phyloP scores from a whole-genome alignment of 257 asterid species.

The Ocimum tenuiflorum region DNA sequence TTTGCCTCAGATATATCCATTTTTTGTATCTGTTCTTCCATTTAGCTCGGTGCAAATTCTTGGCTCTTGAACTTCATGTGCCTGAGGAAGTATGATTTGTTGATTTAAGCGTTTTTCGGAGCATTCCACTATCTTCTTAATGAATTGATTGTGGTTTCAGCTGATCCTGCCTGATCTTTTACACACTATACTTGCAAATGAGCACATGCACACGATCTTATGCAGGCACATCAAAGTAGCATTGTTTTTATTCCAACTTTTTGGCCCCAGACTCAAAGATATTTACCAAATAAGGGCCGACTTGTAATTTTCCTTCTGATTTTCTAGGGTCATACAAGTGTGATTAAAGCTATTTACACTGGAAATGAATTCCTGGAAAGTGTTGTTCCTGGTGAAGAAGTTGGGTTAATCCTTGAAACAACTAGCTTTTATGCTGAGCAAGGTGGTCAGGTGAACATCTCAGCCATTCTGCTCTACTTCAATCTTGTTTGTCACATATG shows the following conservation, averaged over 20 bases:
- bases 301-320: conserved; percentile 14
- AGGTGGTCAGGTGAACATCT: conserved; percentile 89
- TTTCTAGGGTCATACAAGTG: conserved; percentile 70
- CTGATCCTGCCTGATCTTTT: neutral
- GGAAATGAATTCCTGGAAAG: conserved; percentile 72
- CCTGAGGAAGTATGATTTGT: neutral
- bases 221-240: neutral
- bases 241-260: neutral
- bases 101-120: neutral
- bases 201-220: neutral
- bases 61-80: neutral
- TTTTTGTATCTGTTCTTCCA: neutral
- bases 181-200: neutral
- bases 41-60: neutral
- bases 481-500: neutral
- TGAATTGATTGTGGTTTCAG: neutral
- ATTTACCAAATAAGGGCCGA: neutral
- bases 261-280: neutral
- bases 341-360: conserved; percentile 74
- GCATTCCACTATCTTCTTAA: neutral
- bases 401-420: conserved; percentile 75
- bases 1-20: neutral
- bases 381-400: conserved; percentile 56
- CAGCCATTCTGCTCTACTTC: neutral
- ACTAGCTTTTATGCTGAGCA: conserved; percentile 97